Evolutionary conservation across 768 basidiomycete species (phyloP).

Genomic region (Amanita pallidorosea): DNA sequence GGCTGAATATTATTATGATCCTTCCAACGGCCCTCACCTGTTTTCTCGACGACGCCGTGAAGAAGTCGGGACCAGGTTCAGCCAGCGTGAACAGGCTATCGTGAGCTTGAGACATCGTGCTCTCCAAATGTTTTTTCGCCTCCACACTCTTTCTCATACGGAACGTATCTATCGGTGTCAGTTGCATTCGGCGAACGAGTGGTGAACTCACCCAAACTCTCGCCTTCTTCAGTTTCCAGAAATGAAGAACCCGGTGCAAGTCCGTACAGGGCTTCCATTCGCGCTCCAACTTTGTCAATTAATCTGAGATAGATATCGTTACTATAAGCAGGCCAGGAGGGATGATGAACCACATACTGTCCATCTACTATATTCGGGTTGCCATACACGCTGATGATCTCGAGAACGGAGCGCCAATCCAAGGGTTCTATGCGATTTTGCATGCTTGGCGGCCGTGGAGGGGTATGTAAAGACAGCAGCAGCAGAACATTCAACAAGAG

Average conservation of each 20-base stretch:
- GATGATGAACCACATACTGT: constrained; percentile 18
- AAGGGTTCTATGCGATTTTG: constrained; percentile 55
- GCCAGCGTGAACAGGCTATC: constrained; percentile 2
- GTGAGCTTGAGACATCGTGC: neutral
- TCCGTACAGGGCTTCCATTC: constrained; percentile 17
- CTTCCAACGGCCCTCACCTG: neutral
- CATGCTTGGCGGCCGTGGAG: constrained; percentile 44
- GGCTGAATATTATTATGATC: neutral
- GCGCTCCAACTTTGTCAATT: constrained; percentile 17
- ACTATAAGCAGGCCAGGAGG: constrained; percentile 3
- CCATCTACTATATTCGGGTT: constrained; percentile 21
- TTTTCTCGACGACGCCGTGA: neutral
- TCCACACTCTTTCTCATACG: constrained; percentile 1
- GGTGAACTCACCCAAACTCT: neutral
- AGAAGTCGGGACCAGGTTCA: neutral
- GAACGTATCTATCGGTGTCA: neutral
- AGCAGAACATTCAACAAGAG: constrained; percentile 44
- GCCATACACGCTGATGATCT: constrained; percentile 34
- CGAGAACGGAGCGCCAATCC: constrained; percentile 54
- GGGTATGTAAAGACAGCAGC: constrained; percentile 44
- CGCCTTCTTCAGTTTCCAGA: neutral
- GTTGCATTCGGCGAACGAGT: neutral
- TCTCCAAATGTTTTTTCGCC: neutral
- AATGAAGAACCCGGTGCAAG: neutral
- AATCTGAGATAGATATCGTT: constrained; percentile 12